phyloP scores from a whole-genome alignment of 2,329 filamentous ascomycete genomes.

The Trichoderma guizhouense region DNA sequence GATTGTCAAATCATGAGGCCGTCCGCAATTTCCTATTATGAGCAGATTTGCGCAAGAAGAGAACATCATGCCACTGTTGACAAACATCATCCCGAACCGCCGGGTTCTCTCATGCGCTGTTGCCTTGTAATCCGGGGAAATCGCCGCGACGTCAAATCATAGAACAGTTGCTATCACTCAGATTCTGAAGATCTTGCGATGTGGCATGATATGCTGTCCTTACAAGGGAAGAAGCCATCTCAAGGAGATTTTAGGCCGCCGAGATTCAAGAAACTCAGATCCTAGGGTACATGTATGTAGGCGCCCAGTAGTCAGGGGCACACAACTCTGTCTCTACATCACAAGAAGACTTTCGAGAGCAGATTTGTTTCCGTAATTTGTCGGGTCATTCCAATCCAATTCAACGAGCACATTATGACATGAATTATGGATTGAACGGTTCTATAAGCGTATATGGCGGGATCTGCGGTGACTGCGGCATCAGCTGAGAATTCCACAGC shows the following conservation, averaged over 20 bases:
- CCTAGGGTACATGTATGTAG: not conserved
- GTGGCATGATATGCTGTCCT: not conserved
- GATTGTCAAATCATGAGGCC: not conserved
- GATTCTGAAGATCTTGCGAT: not conserved
- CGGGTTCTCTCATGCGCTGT: not conserved
- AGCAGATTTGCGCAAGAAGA: not conserved
- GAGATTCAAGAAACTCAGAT: not conserved
- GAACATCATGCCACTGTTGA: constrained; percentile 1
- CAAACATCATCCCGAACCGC: not conserved
- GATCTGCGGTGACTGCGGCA: constrained; percentile 12
- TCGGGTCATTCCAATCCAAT: not conserved
- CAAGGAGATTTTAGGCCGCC: not conserved
- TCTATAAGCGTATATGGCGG: not conserved
- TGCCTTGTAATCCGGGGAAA: not conserved
- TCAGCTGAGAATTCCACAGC: not conserved
- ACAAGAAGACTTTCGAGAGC: not conserved
- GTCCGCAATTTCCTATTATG: constrained; percentile 6
- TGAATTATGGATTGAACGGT: not conserved
- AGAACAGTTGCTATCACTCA: not conserved
- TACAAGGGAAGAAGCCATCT: not conserved
- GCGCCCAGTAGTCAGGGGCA: not conserved
- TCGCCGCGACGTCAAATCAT: not conserved
- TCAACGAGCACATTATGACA: not conserved
- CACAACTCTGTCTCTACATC: not conserved
- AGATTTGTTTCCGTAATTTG: not conserved